A percentile compares a stretch with the other conserved stretches of the same genome.
Conservation (phyloP, 208 protist genomes). For the Crithidia fasciculata region DNA sequence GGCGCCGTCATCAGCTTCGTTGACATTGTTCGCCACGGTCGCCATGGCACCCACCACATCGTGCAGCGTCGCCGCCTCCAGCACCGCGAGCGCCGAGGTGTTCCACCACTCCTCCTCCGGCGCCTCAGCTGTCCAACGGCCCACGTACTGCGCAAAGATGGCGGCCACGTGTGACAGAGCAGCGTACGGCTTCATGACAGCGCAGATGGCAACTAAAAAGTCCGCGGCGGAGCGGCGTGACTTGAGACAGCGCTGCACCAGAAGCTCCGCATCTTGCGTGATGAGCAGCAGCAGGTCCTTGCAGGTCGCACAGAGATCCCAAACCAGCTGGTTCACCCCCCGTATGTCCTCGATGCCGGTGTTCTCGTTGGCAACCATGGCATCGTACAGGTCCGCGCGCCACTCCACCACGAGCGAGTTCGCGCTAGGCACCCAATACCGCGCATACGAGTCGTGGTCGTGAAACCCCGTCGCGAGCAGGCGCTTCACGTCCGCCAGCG, state of each 20-base stretch:
- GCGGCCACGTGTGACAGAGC: constrained; percentile 45
- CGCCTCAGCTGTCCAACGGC: constrained; percentile 22
- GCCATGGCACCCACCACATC: constrained; percentile 63
- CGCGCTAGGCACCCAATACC: constrained; percentile 51
- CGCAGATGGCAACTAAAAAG: constrained; percentile 72
- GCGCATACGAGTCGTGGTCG: constrained; percentile 23
- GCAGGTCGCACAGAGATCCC: constrained; percentile 59
- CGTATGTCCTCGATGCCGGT: not conserved
- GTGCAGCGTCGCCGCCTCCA: constrained; percentile 37
- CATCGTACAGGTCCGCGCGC: constrained; percentile 42
- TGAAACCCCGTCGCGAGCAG: constrained; percentile 47
- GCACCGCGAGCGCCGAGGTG: constrained; percentile 36
- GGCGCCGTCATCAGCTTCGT: not conserved
- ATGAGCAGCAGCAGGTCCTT: constrained; percentile 73
- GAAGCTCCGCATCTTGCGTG: constrained; percentile 59
- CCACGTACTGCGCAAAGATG: constrained; percentile 22
- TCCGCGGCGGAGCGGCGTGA: constrained; percentile 54
- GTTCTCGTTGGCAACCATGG: not conserved
- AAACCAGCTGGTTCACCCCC: constrained; percentile 28
- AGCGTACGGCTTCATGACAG: constrained; percentile 65
- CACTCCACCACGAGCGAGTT: constrained; percentile 61
- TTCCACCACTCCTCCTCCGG: constrained; percentile 49
- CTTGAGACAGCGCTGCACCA: constrained; percentile 56
- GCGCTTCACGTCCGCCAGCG: constrained; percentile 61
- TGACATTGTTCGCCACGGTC: constrained; percentile 19